Percentiles rank a stretch among this genome's conserved stretches.
phyloP scores from a whole-genome alignment of 31 red algal genomes.

The Pterothamnion heteromorphum region DNA sequence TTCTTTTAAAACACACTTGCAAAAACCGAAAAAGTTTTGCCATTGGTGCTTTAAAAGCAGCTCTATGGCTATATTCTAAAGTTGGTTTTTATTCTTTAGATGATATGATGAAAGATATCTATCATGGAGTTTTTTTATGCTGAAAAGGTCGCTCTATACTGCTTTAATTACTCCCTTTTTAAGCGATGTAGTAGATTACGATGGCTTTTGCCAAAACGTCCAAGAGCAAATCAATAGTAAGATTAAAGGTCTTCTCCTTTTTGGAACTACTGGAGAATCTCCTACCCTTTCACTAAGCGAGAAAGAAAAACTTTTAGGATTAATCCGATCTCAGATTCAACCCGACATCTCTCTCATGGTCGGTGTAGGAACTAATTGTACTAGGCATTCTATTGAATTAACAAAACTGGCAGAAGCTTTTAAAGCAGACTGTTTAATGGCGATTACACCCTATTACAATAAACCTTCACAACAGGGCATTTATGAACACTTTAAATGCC shows the following conservation, averaged over 20 bases:
- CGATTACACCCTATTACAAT: conserved; percentile 24
- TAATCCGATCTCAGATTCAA: neutral
- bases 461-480: conserved; percentile 12
- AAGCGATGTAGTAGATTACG: neutral
- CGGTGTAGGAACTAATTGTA: conserved; percentile 3
- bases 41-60: too few relatives aligned
- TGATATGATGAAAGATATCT: too few relatives aligned
- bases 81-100: too few relatives aligned
- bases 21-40: too few relatives aligned
- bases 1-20: too few relatives aligned
- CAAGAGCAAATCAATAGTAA: neutral
- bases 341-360: neutral
- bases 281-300: neutral
- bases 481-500: neutral
- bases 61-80: too few relatives aligned
- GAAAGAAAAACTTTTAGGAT: neutral
- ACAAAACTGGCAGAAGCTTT: neutral
- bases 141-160: neutral
- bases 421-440: neutral
- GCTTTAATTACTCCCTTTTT: neutral
- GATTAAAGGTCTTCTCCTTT: neutral
- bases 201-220: neutral
- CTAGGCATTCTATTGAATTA: neutral
- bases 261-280: conserved; percentile 21
- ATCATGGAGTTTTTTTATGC: too few relatives aligned